Percentiles rank a stretch among this genome's conserved stretches.
These are phyloP conservation scores for Avena insularis DNA, from an alignment of 176 grass and related monocot species.

Conservation along the genomic window DNA sequence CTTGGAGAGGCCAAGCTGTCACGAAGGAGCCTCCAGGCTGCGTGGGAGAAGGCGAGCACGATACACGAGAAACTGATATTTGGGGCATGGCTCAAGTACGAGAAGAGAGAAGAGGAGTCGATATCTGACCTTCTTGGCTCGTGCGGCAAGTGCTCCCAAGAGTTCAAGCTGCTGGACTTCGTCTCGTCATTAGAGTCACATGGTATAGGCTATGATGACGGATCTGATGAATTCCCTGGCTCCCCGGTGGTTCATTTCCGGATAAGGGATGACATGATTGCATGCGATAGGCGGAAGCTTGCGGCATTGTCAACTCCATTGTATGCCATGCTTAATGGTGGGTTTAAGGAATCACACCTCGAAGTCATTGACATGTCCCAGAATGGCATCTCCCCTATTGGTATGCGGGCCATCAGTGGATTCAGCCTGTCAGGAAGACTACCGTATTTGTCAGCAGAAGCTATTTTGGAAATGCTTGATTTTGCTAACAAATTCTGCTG, in stretches of 20 bases:
- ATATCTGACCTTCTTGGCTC: slow-evolving; percentile 87
- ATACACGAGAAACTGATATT: slow-evolving; percentile 95
- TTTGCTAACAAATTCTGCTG: slow-evolving; percentile 99
- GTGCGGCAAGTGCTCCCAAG: slow-evolving; percentile 88
- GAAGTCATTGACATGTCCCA: slow-evolving; percentile 91
- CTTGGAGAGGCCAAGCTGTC: slow-evolving; percentile 88
- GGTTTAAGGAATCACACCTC: slow-evolving; percentile 83
- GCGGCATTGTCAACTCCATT: slow-evolving; percentile 82
- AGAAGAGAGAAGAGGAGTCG: slow-evolving; percentile 90
- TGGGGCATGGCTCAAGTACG: slow-evolving; percentile 87
- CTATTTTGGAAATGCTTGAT: slow-evolving; percentile 86
- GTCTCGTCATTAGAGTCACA: slow-evolving; percentile 59
- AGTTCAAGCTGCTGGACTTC: slow-evolving; percentile 87
- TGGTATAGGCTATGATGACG: slow-evolving; percentile 39
- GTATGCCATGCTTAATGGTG: slow-evolving; percentile 93
- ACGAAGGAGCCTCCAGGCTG: slow-evolving; percentile 75
- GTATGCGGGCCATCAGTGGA: slow-evolving; percentile 79
- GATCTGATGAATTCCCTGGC: slow-evolving; percentile 39
- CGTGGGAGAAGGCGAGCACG: slow-evolving; percentile 87
- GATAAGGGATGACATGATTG: slow-evolving; percentile 82
- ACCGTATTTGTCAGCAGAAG: slow-evolving; percentile 75
- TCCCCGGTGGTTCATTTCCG: slow-evolving; percentile 72
- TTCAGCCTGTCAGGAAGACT: slow-evolving; percentile 82
- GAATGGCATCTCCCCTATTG: slow-evolving; percentile 84
- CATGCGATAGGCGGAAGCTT: slow-evolving; percentile 83